Evolutionary conservation across 2,329 filamentous ascomycete genomes (phyloP), one percentile per base, ranked within the genome.

Genomic region (Fusarium sp.): DNA sequence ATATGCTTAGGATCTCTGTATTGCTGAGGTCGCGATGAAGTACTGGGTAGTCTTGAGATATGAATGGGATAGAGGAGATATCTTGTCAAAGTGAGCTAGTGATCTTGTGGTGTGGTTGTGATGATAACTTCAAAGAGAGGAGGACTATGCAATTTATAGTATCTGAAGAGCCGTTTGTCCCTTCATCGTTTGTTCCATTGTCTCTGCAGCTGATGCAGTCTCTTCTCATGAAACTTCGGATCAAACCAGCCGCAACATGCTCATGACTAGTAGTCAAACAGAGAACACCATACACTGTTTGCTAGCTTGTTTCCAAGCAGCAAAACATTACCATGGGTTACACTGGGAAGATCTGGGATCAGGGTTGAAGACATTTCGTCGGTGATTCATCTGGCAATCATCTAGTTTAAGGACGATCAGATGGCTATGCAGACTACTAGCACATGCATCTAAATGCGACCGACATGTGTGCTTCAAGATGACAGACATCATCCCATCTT

Each of bases 231-330:
- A 42, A 44, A 58, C 41, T 50, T 4, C 6, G 50, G 18, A 48
- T 21, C 37, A 39, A 41, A 41, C 42, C 28, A 57, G 13, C 37
- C 23, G 11, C 46, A 23, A 28, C 43, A 44, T 59, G 30, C 19
- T 50, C 30, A 26, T 45, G 19, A 42, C 39, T 46, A 21, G 58
- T 48, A 5, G 19, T 52, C 31, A 23, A 49, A 7, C 21, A 53
- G 43, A 54, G 41, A 44, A 19, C 28, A 25, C 43, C n/a, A 54
- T 67, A 53, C 43, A 39, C 31, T 43, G 28, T 51, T 68, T 50
- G 44, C 30, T 44, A 37, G 56, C 26, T 57, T 21, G 10, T 46
- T 46, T 16, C 45, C 44, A 51, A 19, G 18, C 42, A 21, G 31
- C 19, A 34, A 53, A 26, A 13, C 31, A 46, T 14, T 13, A 4